Base-by-base conservation (phyloP, 2,329 filamentous ascomycete species). In the Microsporum audouinii region DNA sequence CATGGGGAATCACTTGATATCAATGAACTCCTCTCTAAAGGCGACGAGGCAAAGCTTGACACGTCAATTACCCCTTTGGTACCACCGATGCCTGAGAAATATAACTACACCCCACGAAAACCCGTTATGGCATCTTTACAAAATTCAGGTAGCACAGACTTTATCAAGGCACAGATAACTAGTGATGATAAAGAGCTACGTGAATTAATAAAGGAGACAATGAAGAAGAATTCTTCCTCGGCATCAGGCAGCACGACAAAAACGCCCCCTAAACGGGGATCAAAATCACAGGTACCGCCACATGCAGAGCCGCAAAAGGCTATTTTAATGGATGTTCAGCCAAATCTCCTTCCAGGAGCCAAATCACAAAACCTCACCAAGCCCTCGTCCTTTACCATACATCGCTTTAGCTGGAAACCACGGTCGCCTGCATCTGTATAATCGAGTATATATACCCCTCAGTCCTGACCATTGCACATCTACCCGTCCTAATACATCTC, bases 1-100 rank as follows among this genome's bases (percentile, higher is more conserved):
- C 87, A 85, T 1, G 94, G 95, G 39, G 91, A 97, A 75, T 91
- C 85, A 63, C 73, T 99, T 6, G 91, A 96, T 70, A 96, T 99
- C 60, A 71, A 75, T 2, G 74, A 85, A n/a, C 81, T 99, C 0
- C 82, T 99, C 1, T 81, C 81, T 0, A 94, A 89, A 71, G 88
- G 89, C 3, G 67, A 80, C 0, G 71, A 79, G 23, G 90, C 92
- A 0, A 79, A 73, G 36, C 80, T 97, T 0, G 88, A 96, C 66
- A 82, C 85, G 0, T 70, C 72, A 1, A 82, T 87, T 58, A 71
- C 80, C 1, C 85, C 89, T 0, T 68, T 58, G 0, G 77, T 82
- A 12, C 71, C 83, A 5, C 88, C 88, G 0, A 72, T 79, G 0
- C 78, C 87, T 0, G 79, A 88, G 3, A 70, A 75, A 23, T 88